Percentiles rank a stretch among this genome's conserved stretches.
phyloP scores from a whole-genome alignment of 2,329 filamentous ascomycete species.

The Lasiodiplodia sp. region DNA sequence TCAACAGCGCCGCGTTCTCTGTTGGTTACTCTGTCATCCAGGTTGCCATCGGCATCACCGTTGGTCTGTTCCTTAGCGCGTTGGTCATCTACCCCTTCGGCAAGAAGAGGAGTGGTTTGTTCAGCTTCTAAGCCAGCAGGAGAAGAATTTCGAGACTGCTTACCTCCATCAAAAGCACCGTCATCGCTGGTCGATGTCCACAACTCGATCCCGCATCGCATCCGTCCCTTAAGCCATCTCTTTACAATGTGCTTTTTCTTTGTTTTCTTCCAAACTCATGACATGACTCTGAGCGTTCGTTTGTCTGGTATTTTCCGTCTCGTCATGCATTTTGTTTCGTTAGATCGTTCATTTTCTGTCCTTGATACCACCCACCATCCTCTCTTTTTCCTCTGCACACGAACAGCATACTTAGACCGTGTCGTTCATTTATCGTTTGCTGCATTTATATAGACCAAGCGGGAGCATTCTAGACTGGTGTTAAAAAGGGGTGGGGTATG shows the following conservation, averaged over 20 bases:
- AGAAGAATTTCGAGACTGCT: background rate
- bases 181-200: conserved; percentile 19
- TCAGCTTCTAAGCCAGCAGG: conserved; percentile 43
- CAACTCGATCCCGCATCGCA: conserved; percentile 4
- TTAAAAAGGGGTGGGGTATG: conserved; percentile 1
- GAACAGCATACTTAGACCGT: background rate
- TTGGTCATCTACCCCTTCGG: conserved; percentile 59
- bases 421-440: background rate
- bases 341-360: conserved; percentile 1
- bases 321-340: background rate
- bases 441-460: background rate
- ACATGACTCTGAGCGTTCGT: conserved; percentile 20
- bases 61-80: conserved; percentile 57
- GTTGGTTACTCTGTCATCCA: conserved; percentile 58
- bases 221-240: background rate
- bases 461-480: conserved; percentile 22
- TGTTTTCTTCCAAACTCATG: background rate
- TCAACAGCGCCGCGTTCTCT: conserved; percentile 56
- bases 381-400: background rate
- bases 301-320: background rate
- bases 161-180: background rate
- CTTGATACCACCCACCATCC: background rate
- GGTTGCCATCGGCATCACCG: conserved; percentile 60
- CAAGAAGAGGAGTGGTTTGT: conserved; percentile 55
- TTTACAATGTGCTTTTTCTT: background rate